phyloP scores from a whole-genome alignment of 257 asterid genomes.

The Ocimum tenuiflorum region DNA sequence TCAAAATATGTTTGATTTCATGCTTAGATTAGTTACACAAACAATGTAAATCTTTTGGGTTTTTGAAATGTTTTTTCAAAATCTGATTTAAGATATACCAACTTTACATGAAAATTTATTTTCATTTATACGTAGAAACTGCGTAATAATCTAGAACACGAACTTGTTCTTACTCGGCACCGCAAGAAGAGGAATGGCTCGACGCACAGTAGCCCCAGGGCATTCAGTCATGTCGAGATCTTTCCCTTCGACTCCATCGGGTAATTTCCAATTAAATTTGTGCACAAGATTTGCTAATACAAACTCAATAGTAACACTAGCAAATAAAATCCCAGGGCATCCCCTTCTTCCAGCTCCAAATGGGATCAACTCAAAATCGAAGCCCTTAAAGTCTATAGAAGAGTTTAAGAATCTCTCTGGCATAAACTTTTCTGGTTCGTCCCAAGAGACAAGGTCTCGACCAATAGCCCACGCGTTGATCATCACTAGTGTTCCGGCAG shows the following conservation, averaged over 20 bases:
- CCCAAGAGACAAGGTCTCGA: slow-evolving; percentile 16
- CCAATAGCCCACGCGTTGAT: slow-evolving; percentile 26
- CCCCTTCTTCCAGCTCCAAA: slow-evolving; percentile 42
- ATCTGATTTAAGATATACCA: too few species aligned
- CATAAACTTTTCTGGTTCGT: slow-evolving; percentile 17
- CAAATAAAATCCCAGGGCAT: slow-evolving; percentile 30
- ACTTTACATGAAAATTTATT: too few species aligned
- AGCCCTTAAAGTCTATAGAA: slow-evolving; percentile 18
- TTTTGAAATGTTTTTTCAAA: too few species aligned
- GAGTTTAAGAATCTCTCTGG: slow-evolving; percentile 27
- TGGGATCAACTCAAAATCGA: slow-evolving; percentile 28
- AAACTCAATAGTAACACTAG: slow-evolving; percentile 17
- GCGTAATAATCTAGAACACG: too few species aligned
- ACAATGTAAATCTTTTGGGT: too few species aligned
- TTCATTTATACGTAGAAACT: too few species aligned
- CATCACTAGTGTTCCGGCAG: background rate
- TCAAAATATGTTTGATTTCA: too few species aligned
- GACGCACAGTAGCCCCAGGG: too few species aligned
- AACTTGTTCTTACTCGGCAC: too few species aligned
- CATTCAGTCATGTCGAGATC: too few species aligned
- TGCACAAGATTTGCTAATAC: slow-evolving; percentile 32
- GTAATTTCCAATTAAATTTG: slow-evolving; percentile 29
- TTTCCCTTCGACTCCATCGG: background rate
- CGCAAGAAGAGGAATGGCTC: too few species aligned
- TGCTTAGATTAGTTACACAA: too few species aligned